Evolutionary conservation across 129 eudicot genomes (phyloP).

Genomic region (Logfia minima): DNA sequence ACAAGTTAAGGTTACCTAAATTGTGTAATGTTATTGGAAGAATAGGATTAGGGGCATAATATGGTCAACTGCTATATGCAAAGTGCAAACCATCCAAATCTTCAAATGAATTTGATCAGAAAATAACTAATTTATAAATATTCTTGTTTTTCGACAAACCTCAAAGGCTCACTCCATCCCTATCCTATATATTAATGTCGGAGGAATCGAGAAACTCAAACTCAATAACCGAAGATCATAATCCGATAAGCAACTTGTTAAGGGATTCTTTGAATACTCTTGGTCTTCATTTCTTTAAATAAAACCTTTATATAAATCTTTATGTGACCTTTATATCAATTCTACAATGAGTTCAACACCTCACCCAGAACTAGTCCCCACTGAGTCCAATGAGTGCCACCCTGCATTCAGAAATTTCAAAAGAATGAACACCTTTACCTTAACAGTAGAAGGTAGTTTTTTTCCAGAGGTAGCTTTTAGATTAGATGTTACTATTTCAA

Average conservation of each 20-base stretch:
- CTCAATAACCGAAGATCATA: neutral
- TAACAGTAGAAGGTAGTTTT: neutral
- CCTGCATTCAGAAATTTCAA: conserved; percentile 44
- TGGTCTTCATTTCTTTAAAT: conserved; percentile 1
- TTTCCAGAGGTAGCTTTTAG: neutral
- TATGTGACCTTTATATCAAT: neutral
- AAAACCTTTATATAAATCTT: neutral
- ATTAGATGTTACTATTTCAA: neutral
- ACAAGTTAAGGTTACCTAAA: no score
- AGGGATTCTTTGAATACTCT: neutral
- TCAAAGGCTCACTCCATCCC: neutral
- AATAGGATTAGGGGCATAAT: no score
- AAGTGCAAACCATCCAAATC: neutral
- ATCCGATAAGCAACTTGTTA: neutral
- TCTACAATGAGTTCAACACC: conserved; percentile 60
- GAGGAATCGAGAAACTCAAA: neutral
- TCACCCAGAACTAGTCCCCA: conserved; percentile 94
- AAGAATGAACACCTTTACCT: neutral
- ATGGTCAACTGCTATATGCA: neutral
- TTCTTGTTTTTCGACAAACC: no score
- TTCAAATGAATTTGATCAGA: neutral
- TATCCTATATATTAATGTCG: neutral
- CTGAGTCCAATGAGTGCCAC: conserved; percentile 98
- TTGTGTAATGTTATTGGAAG: no score
- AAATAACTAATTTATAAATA: no score